Conservation (phyloP, 2,329 filamentous ascomycete genomes). For the Colletotrichum viniferum region DNA sequence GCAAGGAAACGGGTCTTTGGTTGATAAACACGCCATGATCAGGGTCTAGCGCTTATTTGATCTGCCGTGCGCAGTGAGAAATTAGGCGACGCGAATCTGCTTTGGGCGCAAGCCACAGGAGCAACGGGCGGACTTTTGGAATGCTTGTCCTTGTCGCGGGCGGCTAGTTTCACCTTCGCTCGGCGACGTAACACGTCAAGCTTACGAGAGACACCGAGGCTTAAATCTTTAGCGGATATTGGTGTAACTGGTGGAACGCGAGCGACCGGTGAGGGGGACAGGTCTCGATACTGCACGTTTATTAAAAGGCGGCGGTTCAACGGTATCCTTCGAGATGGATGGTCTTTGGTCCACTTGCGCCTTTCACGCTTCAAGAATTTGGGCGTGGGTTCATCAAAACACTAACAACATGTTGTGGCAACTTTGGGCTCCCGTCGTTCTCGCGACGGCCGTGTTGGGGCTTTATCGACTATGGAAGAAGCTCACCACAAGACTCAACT, state of each 20-base stretch:
- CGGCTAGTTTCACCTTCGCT: not conserved
- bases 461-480: not conserved
- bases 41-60: not conserved
- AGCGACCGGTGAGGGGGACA: not conserved
- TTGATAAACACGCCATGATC: not conserved
- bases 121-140: not conserved
- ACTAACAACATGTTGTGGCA: slow-evolving; percentile 3
- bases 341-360: not conserved
- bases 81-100: not conserved
- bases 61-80: not conserved
- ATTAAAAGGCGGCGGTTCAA: not conserved
- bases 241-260: not conserved
- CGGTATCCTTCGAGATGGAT: not conserved
- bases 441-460: not conserved
- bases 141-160: not conserved
- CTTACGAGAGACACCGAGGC: not conserved
- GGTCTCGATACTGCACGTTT: not conserved
- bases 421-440: not conserved
- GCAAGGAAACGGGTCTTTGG: not conserved
- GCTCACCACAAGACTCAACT: not conserved
- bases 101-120: not conserved
- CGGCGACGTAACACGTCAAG: not conserved
- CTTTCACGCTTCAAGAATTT: not conserved
- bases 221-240: not conserved
- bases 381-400: not conserved